These are phyloP conservation scores for Alternaria sp. DNA, from an alignment of 2,329 filamentous ascomycete species.

Conservation along the genomic window DNA sequence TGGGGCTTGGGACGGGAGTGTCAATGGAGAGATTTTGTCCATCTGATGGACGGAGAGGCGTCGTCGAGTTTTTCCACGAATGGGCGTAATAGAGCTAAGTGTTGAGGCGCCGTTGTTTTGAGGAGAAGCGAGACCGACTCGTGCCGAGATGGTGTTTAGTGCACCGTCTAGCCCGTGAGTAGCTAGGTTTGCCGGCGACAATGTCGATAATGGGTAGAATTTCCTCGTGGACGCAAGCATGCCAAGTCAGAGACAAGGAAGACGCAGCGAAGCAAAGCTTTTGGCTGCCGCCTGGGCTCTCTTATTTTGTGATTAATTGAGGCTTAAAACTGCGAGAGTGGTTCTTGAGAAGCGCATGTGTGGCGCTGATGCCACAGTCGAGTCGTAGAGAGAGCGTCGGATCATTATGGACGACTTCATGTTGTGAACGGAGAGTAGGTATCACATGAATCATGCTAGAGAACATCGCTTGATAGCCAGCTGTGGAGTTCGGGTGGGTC, in stretches of 20 bases:
- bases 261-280: constrained; percentile 30
- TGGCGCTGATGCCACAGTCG: not conserved
- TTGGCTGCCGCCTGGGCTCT: constrained; percentile 25
- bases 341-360: not conserved
- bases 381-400: not conserved
- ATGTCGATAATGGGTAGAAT: constrained; percentile 18
- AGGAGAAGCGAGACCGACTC: constrained; percentile 9
- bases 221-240: constrained; percentile 14
- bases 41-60: constrained; percentile 19
- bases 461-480: constrained; percentile 6
- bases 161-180: constrained; percentile 18
- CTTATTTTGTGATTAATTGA: constrained; percentile 21
- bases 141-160: constrained; percentile 21
- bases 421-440: not conserved
- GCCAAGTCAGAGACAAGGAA: constrained; percentile 30
- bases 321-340: not conserved
- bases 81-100: constrained; percentile 14
- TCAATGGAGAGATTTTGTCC: constrained; percentile 17
- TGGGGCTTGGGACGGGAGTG: constrained; percentile 32
- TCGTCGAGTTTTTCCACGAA: constrained; percentile 37
- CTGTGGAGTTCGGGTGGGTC: constrained; percentile 16
- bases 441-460: constrained; percentile 7
- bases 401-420: not conserved
- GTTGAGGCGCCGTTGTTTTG: constrained; percentile 13
- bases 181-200: constrained; percentile 24